Conservation (phyloP, 2,329 filamentous ascomycete genomes). For the Leptoxyphium fumago region DNA sequence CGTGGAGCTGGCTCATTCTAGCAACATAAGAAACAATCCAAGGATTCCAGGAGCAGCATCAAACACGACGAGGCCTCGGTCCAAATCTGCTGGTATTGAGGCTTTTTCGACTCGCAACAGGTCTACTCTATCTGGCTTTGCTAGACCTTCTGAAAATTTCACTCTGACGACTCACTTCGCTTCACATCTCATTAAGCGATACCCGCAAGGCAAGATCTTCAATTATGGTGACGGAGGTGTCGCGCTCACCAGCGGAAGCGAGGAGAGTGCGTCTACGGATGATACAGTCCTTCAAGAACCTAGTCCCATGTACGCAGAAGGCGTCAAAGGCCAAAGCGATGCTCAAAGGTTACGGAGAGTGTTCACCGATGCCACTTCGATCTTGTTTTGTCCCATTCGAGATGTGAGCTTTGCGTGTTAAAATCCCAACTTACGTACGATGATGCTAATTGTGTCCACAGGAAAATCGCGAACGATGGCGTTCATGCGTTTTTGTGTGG, state of each 20-base stretch:
- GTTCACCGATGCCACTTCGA: conserved; percentile 17
- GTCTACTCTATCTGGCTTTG: conserved; percentile 9
- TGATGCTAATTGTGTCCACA: background rate
- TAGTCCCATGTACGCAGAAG: background rate
- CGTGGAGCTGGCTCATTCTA: background rate
- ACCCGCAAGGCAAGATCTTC: conserved; percentile 14
- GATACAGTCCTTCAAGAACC: background rate
- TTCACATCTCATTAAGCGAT: conserved; percentile 7
- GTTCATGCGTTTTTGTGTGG: conserved; percentile 18
- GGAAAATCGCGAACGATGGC: conserved; percentile 1
- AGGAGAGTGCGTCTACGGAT: conserved; percentile 1
- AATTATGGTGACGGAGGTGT: conserved; percentile 10
- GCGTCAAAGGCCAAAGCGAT: background rate
- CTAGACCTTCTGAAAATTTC: background rate
- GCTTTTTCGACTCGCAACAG: conserved; percentile 16
- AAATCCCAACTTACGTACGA: background rate
- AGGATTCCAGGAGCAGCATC: background rate
- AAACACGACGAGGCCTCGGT: too few relatives aligned
- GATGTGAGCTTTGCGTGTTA: background rate
- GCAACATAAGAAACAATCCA: background rate
- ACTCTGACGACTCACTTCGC: background rate
- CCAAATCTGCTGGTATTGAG: background rate
- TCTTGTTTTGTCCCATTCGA: conserved; percentile 2
- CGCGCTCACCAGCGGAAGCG: conserved; percentile 10
- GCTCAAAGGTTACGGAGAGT: conserved; percentile 25